phyloP scores from a whole-genome alignment of 164 flowering plant genomes.

The Umbellularia californica region DNA sequence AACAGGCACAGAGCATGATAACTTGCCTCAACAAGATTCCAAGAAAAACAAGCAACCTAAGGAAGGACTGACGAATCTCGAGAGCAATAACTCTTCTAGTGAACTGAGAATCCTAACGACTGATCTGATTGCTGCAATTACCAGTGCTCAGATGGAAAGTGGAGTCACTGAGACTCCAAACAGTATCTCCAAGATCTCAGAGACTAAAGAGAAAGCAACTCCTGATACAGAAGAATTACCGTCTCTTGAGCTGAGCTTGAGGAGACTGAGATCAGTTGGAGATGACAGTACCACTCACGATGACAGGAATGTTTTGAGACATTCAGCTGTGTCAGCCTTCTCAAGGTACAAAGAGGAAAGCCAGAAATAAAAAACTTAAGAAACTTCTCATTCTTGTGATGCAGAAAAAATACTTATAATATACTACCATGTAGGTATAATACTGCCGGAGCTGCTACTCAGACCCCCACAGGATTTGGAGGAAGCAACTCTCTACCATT shows the following conservation, averaged over 20 bases:
- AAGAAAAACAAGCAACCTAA: slow-evolving; percentile 22
- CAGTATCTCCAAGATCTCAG: slow-evolving; percentile 21
- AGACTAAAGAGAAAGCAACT: slow-evolving; percentile 24
- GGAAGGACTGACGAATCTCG: slow-evolving; percentile 19
- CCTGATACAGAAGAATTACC: slow-evolving; percentile 33
- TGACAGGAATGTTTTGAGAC: slow-evolving; percentile 53
- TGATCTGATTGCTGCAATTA: slow-evolving; percentile 16
- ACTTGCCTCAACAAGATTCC: slow-evolving; percentile 17
- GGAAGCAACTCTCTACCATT: slow-evolving; percentile 58
- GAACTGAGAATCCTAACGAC: slow-evolving; percentile 18
- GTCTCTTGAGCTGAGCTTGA: slow-evolving; percentile 49
- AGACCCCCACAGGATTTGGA: slow-evolving; percentile 44
- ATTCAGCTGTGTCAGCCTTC: slow-evolving; percentile 72
- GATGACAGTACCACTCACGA: slow-evolving; percentile 27
- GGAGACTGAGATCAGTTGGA: slow-evolving; percentile 35
- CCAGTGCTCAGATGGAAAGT: slow-evolving; percentile 23
- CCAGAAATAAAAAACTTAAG: not conserved
- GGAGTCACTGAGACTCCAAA: slow-evolving; percentile 19
- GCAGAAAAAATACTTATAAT: not conserved
- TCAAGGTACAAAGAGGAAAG: slow-evolving; percentile 46
- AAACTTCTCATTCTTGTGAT: not conserved
- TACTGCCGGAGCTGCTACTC: slow-evolving; percentile 45
- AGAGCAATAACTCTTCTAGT: slow-evolving; percentile 17
- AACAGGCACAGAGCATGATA: slow-evolving; percentile 20
- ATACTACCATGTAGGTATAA: slow-evolving; percentile 49